These are phyloP conservation scores for Tetradesmus lagerheimii DNA, from an alignment of 139 green algal species.

Conservation along the genomic window DNA sequence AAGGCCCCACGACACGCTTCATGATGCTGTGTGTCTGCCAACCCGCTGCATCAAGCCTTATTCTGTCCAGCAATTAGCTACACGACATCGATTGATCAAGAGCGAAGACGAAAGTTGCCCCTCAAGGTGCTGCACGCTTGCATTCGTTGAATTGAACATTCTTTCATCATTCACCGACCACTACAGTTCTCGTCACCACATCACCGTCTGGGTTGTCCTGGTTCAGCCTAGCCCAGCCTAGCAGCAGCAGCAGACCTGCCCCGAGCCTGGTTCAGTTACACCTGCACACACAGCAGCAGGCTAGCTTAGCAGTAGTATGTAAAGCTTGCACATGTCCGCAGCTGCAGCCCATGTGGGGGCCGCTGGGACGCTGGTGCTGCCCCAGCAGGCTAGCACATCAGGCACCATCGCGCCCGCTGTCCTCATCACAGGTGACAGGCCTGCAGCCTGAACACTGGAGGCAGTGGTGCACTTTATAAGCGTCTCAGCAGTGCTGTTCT, in stretches of 20 bases:
- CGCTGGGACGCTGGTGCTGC: constrained; percentile 10
- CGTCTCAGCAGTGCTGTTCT: not conserved
- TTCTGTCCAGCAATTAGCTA: not conserved
- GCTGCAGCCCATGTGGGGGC: not conserved
- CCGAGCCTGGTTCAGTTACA: not conserved
- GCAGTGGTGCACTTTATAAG: too few relatives aligned
- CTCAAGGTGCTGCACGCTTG: not conserved
- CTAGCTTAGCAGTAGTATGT: not conserved
- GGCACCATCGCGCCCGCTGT: not conserved
- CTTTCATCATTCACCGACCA: too few relatives aligned
- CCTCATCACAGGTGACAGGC: constrained; percentile 28
- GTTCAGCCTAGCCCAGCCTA: not conserved
- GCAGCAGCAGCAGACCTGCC: not conserved
- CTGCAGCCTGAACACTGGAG: too few relatives aligned
- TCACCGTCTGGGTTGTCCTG: too few relatives aligned
- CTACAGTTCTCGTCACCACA: too few relatives aligned
- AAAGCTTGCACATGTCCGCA: not conserved
- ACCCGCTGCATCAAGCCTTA: not conserved
- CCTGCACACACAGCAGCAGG: not conserved
- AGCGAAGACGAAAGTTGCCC: not conserved
- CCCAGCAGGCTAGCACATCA: constrained; percentile 15
- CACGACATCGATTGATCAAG: not conserved
- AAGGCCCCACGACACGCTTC: not conserved
- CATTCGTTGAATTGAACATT: too few relatives aligned
- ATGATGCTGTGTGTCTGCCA: not conserved